phyloP scores from a whole-genome alignment of 208 protist species.

The Leishmania tarentolae region DNA sequence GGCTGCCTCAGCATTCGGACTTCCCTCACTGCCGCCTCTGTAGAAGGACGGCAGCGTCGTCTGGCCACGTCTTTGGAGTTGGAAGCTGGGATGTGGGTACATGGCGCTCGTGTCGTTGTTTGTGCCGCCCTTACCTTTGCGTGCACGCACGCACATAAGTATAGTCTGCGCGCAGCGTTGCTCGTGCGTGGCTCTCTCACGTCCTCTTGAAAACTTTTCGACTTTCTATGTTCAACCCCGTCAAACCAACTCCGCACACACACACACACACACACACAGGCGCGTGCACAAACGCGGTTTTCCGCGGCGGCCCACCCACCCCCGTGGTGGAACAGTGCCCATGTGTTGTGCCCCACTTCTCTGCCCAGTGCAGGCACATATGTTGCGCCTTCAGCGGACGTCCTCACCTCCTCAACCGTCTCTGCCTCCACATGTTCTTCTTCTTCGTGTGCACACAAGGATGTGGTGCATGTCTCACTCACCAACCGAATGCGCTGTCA shows the following conservation, averaged over 20 bases:
- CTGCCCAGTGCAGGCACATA: neutral
- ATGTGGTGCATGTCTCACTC: neutral
- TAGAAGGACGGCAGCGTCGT: neutral
- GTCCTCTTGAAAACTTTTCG: neutral
- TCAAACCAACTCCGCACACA: neutral
- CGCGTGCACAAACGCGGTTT: neutral
- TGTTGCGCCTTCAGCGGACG: neutral
- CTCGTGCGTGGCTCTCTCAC: neutral
- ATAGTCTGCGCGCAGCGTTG: neutral
- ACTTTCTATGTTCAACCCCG: neutral
- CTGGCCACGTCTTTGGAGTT: neutral
- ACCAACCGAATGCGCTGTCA: neutral
- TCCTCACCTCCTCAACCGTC: neutral
- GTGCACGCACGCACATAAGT: neutral
- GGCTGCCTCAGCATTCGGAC: conserved; percentile 22
- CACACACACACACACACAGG: neutral
- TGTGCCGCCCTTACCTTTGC: neutral
- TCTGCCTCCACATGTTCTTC: neutral
- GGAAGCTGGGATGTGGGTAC: neutral
- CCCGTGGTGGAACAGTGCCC: neutral
- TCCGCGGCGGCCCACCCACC: neutral
- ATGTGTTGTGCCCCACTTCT: neutral
- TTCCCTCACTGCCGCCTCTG: conserved; percentile 11
- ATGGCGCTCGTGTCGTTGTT: too few relatives aligned
- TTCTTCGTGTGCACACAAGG: neutral